phyloP scores from a whole-genome alignment of 2,329 filamentous ascomycete genomes.

The Verticillium tricorpus region DNA sequence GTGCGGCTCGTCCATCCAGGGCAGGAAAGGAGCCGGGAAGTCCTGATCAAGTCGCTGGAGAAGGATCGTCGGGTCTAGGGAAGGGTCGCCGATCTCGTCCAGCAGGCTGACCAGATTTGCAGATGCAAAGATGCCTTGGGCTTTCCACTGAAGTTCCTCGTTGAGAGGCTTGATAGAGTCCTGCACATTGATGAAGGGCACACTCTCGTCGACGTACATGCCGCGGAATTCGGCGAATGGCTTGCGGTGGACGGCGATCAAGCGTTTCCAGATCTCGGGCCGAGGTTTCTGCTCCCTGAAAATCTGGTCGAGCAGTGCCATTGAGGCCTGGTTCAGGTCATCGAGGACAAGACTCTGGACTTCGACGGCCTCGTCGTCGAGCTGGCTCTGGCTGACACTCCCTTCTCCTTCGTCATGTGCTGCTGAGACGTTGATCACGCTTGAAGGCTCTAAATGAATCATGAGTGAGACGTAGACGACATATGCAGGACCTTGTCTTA shows the following conservation, averaged over 20 bases:
- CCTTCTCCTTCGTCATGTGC: slow-evolving; percentile 4
- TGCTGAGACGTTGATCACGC: neutral
- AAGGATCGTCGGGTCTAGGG: slow-evolving; percentile 14
- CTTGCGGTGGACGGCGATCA: slow-evolving; percentile 9
- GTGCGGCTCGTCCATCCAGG: slow-evolving; percentile 6
- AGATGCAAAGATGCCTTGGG: slow-evolving; percentile 17
- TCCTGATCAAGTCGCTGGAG: slow-evolving; percentile 24
- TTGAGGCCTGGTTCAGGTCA: slow-evolving; percentile 20
- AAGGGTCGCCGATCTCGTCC: slow-evolving; percentile 11
- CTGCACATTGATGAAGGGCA: slow-evolving; percentile 23
- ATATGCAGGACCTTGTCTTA: neutral
- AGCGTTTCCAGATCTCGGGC: neutral
- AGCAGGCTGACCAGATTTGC: slow-evolving; percentile 32
- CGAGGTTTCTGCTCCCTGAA: slow-evolving; percentile 11
- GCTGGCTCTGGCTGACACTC: neutral
- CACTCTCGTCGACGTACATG: slow-evolving; percentile 15
- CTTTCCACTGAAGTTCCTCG: neutral
- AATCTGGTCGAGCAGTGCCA: slow-evolving; percentile 21
- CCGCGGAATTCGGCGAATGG: slow-evolving; percentile 20
- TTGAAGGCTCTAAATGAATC: neutral
- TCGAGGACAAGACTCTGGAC: slow-evolving; percentile 18
- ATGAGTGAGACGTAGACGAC: neutral
- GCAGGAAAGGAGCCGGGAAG: slow-evolving; percentile 24
- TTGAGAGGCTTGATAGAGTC: slow-evolving; percentile 3
- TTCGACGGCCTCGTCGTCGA: neutral